Evolutionary conservation across 176 grass and related monocot species (phyloP), one percentile per base, ranked within the genome.

Genomic region (Musa schizocarpa): DNA sequence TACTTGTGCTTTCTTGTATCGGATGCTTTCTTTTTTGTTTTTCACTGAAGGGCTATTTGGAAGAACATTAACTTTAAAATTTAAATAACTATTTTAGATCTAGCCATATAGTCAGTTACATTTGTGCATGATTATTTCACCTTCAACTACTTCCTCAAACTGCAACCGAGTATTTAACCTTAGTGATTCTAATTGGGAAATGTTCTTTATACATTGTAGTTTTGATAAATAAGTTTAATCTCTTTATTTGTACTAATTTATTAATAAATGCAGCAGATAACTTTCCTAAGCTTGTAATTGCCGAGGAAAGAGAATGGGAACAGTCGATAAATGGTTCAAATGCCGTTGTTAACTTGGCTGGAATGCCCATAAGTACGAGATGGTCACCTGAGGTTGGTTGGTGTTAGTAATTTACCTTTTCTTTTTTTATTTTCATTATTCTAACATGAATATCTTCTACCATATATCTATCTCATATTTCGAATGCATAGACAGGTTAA

Each of bases 261-360:
- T 73, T 55, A 57, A 75, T 73, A 71, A 29, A 69, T 81, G 75
- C 81, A 97, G 94, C 79, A 26, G 69, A 85, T 20, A 80, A 74
- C 10, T 97, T 85, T 71, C 83, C 77, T 23, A 82, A 80, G 78
- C 72, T 97, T 65, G 73, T 84, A 69, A 89, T 97, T 75, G 90
- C 90, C 0, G 84, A 91, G 49, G 68, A 89, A 86, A 20, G 77
- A 62, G 90, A 97, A 9, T 97, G 94, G 94, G 84, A 87, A 68
- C 51, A 76, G 52, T 87, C 82, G 34, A 70, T 97, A 14, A 65
- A 65, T 64, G 75, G 63, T 65, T 97, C 94, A 71, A 85, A 79
- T 80, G 88, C 86, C 72, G 88, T 97, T 64, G 94, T 97, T 59
- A 97, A 97, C 78, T 80, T 97, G 52, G 94, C 94, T 76, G 94